These are phyloP conservation scores for Corylus americana DNA, from an alignment of 306 rosid species.

Conservation along the genomic window DNA sequence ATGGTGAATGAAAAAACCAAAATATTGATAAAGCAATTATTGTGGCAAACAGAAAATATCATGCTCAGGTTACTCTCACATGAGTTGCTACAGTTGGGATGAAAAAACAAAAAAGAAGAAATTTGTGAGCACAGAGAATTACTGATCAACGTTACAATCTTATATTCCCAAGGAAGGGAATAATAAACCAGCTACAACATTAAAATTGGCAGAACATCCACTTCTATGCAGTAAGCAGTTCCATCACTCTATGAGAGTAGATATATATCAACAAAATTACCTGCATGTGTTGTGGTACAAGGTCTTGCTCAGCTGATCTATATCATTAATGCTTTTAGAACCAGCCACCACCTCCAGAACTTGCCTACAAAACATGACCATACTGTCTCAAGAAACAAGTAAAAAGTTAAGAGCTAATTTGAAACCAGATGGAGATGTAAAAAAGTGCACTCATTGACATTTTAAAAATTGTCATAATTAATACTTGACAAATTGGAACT, in stretches of 20 bases:
- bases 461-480: not conserved
- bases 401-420: not conserved
- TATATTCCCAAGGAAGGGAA: not conserved
- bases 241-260: slow-evolving; percentile 5
- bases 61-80: not conserved
- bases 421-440: slow-evolving; percentile 8
- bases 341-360: slow-evolving; percentile 96
- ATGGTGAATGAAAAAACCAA: not conserved
- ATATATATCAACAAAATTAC: slow-evolving; percentile 43
- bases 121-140: not conserved
- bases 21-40: not conserved
- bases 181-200: not conserved
- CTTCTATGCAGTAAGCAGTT: not conserved
- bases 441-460: not conserved
- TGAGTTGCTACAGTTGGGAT: not conserved
- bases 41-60: not conserved
- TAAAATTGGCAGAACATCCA: not conserved
- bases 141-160: not conserved
- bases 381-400: slow-evolving; percentile 19
- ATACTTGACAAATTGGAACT: not conserved
- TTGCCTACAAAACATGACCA: slow-evolving; percentile 58
- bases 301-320: slow-evolving; percentile 65
- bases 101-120: not conserved
- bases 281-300: slow-evolving; percentile 89
- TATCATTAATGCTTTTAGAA: slow-evolving; percentile 65